A percentile compares a stretch with the other conserved stretches of the same genome.
Evolutionary conservation across 129 eudicot genomes (phyloP).

Genomic region (Mikania micrantha): DNA sequence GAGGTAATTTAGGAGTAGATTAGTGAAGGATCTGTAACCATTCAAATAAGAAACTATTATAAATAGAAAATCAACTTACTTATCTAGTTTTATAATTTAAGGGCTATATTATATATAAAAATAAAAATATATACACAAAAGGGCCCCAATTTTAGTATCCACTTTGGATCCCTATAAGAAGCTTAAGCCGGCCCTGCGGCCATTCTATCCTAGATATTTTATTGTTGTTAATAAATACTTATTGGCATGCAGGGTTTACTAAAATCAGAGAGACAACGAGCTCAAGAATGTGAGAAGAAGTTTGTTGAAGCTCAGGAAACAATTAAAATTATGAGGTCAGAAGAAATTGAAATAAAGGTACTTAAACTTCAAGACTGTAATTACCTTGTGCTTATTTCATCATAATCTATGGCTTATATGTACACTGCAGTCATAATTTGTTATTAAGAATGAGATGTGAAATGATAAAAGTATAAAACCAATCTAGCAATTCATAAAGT

Average conservation of each 20-base stretch:
- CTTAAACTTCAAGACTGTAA: conserved; percentile 45
- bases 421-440: not conserved
- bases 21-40: too few species aligned
- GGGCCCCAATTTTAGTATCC: too few species aligned
- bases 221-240: too few species aligned
- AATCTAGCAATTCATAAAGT: not conserved
- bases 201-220: too few species aligned
- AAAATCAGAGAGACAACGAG: conserved; percentile 65
- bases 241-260: conserved; percentile 40
- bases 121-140: too few species aligned
- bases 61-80: too few species aligned
- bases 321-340: conserved; percentile 59
- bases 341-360: conserved; percentile 73
- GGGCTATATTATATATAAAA: too few species aligned
- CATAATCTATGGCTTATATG: not conserved
- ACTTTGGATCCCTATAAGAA: too few species aligned
- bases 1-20: too few species aligned
- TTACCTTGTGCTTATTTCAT: not conserved
- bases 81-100: too few species aligned
- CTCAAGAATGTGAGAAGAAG: conserved; percentile 71
- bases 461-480: conserved; percentile 5
- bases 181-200: too few species aligned
- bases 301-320: conserved; percentile 50
- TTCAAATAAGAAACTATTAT: too few species aligned
- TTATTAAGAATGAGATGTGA: not conserved